A percentile compares a stretch with the other conserved stretches of the same genome.
Conservation (phyloP, 2,329 filamentous ascomycete genomes). For the Phoma sp. region DNA sequence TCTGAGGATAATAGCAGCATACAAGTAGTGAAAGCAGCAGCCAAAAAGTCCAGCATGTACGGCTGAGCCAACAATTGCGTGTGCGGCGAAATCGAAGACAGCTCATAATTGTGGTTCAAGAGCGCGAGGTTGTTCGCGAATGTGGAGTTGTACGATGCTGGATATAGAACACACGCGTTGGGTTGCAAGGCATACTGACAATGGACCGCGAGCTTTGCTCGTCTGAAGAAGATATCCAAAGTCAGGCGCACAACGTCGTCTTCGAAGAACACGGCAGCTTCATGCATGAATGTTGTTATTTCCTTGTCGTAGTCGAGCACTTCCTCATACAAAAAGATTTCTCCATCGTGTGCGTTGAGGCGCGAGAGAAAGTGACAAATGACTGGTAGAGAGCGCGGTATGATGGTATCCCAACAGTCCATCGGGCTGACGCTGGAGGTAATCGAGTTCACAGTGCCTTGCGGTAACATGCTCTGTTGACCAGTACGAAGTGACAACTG, state of each 20-base stretch:
- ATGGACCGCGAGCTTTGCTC: constrained; percentile 37
- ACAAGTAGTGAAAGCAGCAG: constrained; percentile 26
- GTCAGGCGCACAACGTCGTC: constrained; percentile 17
- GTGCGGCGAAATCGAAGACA: constrained; percentile 27
- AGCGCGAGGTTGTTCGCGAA: constrained; percentile 41
- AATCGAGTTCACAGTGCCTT: neutral
- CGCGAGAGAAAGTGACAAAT: constrained; percentile 22
- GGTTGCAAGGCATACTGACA: constrained; percentile 30
- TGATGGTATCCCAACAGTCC: constrained; percentile 22
- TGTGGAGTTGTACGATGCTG: constrained; percentile 43
- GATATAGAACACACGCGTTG: constrained; percentile 28
- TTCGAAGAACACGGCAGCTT: constrained; percentile 16
- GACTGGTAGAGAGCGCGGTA: constrained; percentile 23
- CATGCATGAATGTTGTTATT: constrained; percentile 19
- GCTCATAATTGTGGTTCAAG: constrained; percentile 35
- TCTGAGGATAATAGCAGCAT: constrained; percentile 22
- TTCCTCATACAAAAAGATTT: constrained; percentile 26
- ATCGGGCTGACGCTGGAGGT: neutral
- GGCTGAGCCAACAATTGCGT: constrained; percentile 21
- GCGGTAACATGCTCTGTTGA: constrained; percentile 23
- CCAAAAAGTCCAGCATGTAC: constrained; percentile 35
- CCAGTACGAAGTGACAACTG: constrained; percentile 30
- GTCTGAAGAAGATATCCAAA: constrained; percentile 39
- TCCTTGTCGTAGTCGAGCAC: constrained; percentile 25
- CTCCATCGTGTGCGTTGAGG: constrained; percentile 19